Conservation (phyloP, 2,329 filamentous ascomycete species). For the Penicillium sp. region DNA sequence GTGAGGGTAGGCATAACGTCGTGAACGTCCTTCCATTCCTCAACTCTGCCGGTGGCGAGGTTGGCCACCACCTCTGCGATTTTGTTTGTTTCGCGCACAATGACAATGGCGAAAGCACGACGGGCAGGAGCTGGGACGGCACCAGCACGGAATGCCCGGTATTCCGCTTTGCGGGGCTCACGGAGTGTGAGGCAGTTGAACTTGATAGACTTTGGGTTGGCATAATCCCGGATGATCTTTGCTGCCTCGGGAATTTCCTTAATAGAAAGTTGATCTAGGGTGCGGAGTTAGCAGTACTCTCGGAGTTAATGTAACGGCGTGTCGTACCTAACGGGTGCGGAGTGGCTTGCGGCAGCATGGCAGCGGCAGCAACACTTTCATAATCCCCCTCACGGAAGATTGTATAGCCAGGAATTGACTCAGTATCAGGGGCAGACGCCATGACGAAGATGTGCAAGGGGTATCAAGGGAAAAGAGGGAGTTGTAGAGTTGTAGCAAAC, state of each 20-base stretch:
- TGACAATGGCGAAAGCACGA: slow-evolving; percentile 48
- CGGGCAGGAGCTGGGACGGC: slow-evolving; percentile 32
- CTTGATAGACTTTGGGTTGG: slow-evolving; percentile 31
- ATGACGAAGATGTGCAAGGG: slow-evolving; percentile 14
- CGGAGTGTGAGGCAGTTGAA: slow-evolving; percentile 54
- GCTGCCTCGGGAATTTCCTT: slow-evolving; percentile 29
- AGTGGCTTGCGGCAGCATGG: slow-evolving; percentile 21
- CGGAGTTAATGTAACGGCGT: neutral
- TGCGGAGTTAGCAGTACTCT: slow-evolving; percentile 1
- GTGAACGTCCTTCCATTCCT: slow-evolving; percentile 35
- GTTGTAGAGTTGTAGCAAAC: slow-evolving; percentile 14
- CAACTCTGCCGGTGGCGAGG: slow-evolving; percentile 25
- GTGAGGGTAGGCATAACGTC: slow-evolving; percentile 50
- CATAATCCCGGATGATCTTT: slow-evolving; percentile 29
- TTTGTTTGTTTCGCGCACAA: slow-evolving; percentile 36
- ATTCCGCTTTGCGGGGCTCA: slow-evolving; percentile 43
- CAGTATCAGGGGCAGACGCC: slow-evolving; percentile 27
- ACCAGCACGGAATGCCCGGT: slow-evolving; percentile 34
- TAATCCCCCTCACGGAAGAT: slow-evolving; percentile 29
- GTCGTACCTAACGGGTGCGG: slow-evolving; percentile 24
- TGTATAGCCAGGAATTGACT: slow-evolving; percentile 27
- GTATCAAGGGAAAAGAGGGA: slow-evolving; percentile 3
- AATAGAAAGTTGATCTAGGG: slow-evolving; percentile 29
- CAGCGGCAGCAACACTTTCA: slow-evolving; percentile 25
- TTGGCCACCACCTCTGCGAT: slow-evolving; percentile 32